Evolutionary conservation across 1,139 yeast species (phyloP).

Genomic region (Kluyveromyces sp.): DNA sequence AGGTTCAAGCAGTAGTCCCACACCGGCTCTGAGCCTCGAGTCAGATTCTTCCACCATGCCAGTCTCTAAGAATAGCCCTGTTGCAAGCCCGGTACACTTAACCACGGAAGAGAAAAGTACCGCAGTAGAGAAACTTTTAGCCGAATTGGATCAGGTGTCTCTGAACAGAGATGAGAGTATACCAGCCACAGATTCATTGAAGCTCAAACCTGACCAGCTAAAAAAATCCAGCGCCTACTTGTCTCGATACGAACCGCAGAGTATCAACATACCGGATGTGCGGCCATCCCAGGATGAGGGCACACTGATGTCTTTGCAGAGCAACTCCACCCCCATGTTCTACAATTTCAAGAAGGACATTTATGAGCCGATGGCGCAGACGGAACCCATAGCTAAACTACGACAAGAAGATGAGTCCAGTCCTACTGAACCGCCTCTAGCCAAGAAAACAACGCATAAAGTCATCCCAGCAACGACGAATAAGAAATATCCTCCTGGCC

Average conservation of each 20-base stretch:
- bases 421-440: no score
- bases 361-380: background rate
- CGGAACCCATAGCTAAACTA: background rate
- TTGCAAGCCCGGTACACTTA: background rate
- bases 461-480: background rate
- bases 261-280: background rate
- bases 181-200: background rate
- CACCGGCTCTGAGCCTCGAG: background rate
- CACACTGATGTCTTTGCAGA: slow-evolving; percentile 3
- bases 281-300: background rate
- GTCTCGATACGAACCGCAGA: slow-evolving; percentile 14
- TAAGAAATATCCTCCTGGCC: slow-evolving; percentile 46
- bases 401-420: slow-evolving; percentile 1
- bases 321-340: slow-evolving; percentile 5
- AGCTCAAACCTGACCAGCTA: slow-evolving; percentile 1
- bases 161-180: slow-evolving; percentile 14
- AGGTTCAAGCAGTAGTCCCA: background rate
- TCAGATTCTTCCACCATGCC: background rate
- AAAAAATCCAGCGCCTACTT: slow-evolving; percentile 27
- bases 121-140: slow-evolving; percentile 25
- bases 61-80: background rate
- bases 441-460: background rate
- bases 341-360: slow-evolving; percentile 3
- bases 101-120: background rate
- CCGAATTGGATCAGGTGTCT: slow-evolving; percentile 28